These are phyloP conservation scores for Fusarium metavorans DNA, from an alignment of 2,329 filamentous ascomycete species.

Conservation along the genomic window DNA sequence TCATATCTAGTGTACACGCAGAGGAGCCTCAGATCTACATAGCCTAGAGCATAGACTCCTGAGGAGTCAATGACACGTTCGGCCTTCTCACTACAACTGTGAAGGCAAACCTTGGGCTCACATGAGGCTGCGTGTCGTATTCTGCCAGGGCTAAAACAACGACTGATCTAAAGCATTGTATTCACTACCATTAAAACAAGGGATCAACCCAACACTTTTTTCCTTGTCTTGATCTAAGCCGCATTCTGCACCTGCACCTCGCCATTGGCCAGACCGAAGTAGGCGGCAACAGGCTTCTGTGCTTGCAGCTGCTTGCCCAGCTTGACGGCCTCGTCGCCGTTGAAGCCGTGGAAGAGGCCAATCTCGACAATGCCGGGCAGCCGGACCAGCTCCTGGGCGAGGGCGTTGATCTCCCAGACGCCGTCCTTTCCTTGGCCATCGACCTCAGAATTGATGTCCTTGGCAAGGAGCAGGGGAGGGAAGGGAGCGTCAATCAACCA, in stretches of 20 bases:
- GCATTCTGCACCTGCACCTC: constrained; percentile 59
- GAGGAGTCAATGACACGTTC: background rate
- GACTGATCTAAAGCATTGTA: background rate
- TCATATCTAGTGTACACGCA: no score
- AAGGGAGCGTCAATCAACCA: constrained; percentile 96
- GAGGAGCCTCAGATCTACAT: no score
- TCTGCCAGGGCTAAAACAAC: background rate
- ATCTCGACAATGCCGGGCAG: constrained; percentile 92
- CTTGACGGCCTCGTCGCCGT: constrained; percentile 73
- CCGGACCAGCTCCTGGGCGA: constrained; percentile 80
- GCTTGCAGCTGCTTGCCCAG: constrained; percentile 73
- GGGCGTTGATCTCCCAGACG: constrained; percentile 81
- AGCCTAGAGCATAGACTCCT: no score
- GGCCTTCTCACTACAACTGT: background rate
- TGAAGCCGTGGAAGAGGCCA: constrained; percentile 87
- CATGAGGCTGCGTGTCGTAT: background rate
- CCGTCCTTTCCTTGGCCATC: constrained; percentile 66
- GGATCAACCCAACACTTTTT: background rate
- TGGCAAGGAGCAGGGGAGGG: constrained; percentile 73
- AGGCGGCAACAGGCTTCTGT: constrained; percentile 92
- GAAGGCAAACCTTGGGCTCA: background rate
- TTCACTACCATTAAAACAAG: background rate
- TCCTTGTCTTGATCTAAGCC: constrained; percentile 12
- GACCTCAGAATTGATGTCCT: constrained; percentile 62
- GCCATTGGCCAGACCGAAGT: constrained; percentile 91